Percentiles rank a stretch among this genome's conserved stretches.
Evolutionary conservation across 2,329 filamentous ascomycete species (phyloP).

Genomic region (Coniochaeta ligniaria): DNA sequence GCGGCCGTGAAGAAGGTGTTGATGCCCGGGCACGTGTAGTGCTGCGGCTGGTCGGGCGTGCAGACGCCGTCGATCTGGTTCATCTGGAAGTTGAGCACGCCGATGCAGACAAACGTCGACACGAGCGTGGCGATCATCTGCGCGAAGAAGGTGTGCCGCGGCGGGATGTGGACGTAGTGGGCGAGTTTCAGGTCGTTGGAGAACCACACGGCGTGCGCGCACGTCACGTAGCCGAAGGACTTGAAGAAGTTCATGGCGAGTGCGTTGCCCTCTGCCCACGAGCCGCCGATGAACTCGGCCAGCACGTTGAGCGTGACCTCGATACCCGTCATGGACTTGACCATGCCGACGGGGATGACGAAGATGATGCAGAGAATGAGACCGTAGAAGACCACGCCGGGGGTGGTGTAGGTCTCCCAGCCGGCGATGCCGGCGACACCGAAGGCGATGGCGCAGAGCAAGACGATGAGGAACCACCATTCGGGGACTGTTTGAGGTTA

Average conservation of each 20-base stretch:
- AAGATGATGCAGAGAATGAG: slow-evolving; percentile 34
- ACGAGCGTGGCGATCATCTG: slow-evolving; percentile 52
- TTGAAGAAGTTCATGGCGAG: slow-evolving; percentile 42
- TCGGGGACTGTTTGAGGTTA: slow-evolving; percentile 14
- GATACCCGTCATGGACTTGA: slow-evolving; percentile 54
- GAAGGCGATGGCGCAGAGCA: slow-evolving; percentile 18
- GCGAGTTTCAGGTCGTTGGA: slow-evolving; percentile 24
- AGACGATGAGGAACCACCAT: slow-evolving; percentile 25
- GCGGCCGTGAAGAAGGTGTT: slow-evolving; percentile 51
- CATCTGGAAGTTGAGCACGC: slow-evolving; percentile 39
- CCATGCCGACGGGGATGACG: slow-evolving; percentile 45
- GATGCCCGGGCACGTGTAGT: slow-evolving; percentile 43
- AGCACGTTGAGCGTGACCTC: slow-evolving; percentile 47
- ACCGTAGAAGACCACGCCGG: slow-evolving; percentile 33
- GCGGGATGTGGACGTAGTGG: slow-evolving; percentile 38
- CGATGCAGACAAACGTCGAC: slow-evolving; percentile 42
- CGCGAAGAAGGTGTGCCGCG: slow-evolving; percentile 49
- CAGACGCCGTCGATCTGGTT: slow-evolving; percentile 41
- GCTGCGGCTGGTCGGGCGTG: slow-evolving; percentile 36
- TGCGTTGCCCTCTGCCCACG: slow-evolving; percentile 32
- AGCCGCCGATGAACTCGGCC: slow-evolving; percentile 45
- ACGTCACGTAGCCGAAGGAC: slow-evolving; percentile 26
- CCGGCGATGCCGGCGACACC: slow-evolving; percentile 21
- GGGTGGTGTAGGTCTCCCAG: slow-evolving; percentile 18
- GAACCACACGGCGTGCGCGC: slow-evolving; percentile 44